phyloP scores from a whole-genome alignment of 2,329 filamentous ascomycete species.

The Pseudogymnoascus sp. region DNA sequence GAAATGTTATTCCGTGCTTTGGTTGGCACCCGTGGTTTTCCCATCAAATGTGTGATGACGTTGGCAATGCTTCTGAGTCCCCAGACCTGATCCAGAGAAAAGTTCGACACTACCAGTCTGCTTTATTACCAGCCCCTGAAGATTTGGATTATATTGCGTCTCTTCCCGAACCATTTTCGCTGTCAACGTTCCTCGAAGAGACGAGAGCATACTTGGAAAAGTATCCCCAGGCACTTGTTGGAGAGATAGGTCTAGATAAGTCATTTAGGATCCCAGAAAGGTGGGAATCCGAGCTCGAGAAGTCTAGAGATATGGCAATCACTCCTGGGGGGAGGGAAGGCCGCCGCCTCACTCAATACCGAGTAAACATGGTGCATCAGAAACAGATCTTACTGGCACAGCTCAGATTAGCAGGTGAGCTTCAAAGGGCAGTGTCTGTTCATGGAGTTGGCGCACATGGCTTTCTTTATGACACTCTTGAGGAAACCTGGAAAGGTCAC shows the following conservation, averaged over 20 bases:
- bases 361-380: constrained; percentile 63
- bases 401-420: constrained; percentile 60
- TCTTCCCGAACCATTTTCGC: constrained; percentile 52
- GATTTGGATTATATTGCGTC: constrained; percentile 35
- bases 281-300: constrained; percentile 37
- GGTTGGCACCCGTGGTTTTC: constrained; percentile 88
- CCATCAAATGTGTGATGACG: constrained; percentile 62
- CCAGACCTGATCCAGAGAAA: constrained; percentile 26
- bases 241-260: constrained; percentile 72
- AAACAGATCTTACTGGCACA: constrained; percentile 56
- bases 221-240: constrained; percentile 59
- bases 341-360: constrained; percentile 56
- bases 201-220: constrained; percentile 46
- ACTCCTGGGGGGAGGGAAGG: constrained; percentile 67
- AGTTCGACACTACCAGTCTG: constrained; percentile 57
- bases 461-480: constrained; percentile 55
- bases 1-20: constrained; percentile 60
- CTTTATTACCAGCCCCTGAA: constrained; percentile 49
- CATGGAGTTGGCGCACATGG: constrained; percentile 55
- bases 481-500: constrained; percentile 60
- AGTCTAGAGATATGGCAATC: constrained; percentile 38
- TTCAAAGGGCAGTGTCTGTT: constrained; percentile 67
- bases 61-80: constrained; percentile 18
- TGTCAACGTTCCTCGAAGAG: constrained; percentile 49
- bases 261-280: constrained; percentile 63